A percentile compares a stretch with the other conserved stretches of the same genome.
These are phyloP conservation scores for Oryza brachyantha DNA, from an alignment of 176 grass and related monocot species.

Conservation along the genomic window DNA sequence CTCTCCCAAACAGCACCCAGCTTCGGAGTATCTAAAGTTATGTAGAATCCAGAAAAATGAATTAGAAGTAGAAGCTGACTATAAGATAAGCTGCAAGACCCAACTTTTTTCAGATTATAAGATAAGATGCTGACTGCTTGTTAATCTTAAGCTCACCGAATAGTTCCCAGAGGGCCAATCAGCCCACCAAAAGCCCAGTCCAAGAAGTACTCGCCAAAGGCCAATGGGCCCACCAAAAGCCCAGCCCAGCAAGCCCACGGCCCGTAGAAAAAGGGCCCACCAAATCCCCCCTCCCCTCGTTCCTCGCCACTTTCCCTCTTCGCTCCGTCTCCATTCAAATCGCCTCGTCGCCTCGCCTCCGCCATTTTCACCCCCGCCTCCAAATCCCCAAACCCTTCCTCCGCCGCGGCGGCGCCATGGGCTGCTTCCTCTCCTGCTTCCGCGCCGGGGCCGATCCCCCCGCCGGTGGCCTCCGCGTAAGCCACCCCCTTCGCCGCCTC, in stretches of 20 bases:
- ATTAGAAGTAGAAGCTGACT: too few relatives aligned
- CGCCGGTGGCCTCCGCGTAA: slow-evolving; percentile 19
- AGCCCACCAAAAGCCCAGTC: too few relatives aligned
- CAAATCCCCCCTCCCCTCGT: background rate
- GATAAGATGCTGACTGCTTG: too few relatives aligned
- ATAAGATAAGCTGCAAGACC: too few relatives aligned
- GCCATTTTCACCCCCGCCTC: background rate
- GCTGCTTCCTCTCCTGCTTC: slow-evolving; percentile 73
- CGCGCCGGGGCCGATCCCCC: slow-evolving; percentile 7
- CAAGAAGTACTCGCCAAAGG: too few relatives aligned
- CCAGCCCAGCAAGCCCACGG: background rate
- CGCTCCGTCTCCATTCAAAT: slow-evolving; percentile 28
- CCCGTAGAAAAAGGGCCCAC: background rate
- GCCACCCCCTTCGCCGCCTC: background rate
- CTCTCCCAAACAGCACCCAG: too few relatives aligned
- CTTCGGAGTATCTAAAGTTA: too few relatives aligned
- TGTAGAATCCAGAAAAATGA: too few relatives aligned
- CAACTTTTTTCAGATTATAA: too few relatives aligned
- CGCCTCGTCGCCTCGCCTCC: background rate
- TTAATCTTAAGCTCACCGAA: too few relatives aligned
- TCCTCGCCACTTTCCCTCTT: background rate
- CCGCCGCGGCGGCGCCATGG: slow-evolving; percentile 29
- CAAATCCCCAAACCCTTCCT: background rate
- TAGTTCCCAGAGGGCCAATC: too few relatives aligned
- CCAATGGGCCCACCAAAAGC: background rate